phyloP scores from a whole-genome alignment of 176 grass and related monocot genomes.

The Oryza australiensis region DNA sequence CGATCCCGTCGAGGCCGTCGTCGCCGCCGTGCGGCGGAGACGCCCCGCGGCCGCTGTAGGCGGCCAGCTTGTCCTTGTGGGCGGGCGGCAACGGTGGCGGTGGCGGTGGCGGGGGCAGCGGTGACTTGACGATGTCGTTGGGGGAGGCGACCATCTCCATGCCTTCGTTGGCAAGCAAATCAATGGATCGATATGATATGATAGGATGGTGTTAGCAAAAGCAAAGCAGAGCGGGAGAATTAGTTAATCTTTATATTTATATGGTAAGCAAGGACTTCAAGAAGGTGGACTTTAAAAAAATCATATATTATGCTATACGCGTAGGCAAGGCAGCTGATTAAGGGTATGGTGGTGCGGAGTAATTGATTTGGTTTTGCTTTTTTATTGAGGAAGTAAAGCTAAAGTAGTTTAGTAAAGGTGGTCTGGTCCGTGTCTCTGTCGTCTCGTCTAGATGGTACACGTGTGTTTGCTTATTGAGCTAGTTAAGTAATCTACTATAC shows the following conservation, averaged over 20 bases:
- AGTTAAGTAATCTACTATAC: background rate
- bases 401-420: background rate
- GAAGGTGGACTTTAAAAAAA: too few species aligned
- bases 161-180: conserved; percentile 38
- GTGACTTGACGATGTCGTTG: background rate
- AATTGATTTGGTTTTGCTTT: too few species aligned
- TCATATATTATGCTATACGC: too few species aligned
- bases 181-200: too few species aligned
- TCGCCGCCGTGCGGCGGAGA: background rate
- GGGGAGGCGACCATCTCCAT: conserved; percentile 18
- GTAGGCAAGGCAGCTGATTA: too few species aligned
- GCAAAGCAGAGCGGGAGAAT: too few species aligned
- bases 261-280: too few species aligned
- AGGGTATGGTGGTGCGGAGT: too few species aligned
- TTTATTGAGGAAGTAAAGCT: too few species aligned
- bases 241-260: too few species aligned
- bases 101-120: background rate
- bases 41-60: background rate
- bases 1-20: conserved; percentile 20
- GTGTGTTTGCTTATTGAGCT: background rate
- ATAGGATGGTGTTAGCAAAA: too few species aligned
- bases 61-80: background rate
- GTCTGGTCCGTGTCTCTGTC: background rate
- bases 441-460: background rate
- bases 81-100: background rate